These are phyloP conservation scores for Solanum corneliomulleri DNA, from an alignment of 257 asterid species.

Conservation along the genomic window DNA sequence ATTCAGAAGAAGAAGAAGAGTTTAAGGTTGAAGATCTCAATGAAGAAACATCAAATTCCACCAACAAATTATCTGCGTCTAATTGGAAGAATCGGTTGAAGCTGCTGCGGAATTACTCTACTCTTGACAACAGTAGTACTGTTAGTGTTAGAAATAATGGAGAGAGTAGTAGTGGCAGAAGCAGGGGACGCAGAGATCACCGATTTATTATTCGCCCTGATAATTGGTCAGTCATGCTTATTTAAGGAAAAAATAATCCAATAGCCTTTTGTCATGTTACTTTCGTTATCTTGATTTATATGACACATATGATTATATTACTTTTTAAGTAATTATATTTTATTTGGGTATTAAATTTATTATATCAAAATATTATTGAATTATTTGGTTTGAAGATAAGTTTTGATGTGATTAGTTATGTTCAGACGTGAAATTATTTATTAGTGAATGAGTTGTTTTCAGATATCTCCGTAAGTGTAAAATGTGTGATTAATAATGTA, in stretches of 20 bases:
- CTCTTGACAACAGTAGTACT: background rate
- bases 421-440: too few species aligned
- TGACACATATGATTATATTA: too few species aligned
- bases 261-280: background rate
- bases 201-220: conserved; percentile 26
- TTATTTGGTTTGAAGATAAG: too few species aligned
- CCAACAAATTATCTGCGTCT: conserved; percentile 7
- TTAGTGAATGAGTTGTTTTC: too few species aligned
- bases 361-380: too few species aligned
- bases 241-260: background rate
- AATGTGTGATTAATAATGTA: too few species aligned
- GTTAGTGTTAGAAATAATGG: background rate
- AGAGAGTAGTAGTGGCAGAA: background rate
- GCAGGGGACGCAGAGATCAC: background rate
- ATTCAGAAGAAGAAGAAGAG: conserved; percentile 23
- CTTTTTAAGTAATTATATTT: too few species aligned
- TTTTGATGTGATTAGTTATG: too few species aligned
- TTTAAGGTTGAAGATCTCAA: conserved; percentile 20
- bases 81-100: conserved; percentile 19
- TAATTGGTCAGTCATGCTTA: conserved; percentile 15
- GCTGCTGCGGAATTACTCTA: conserved; percentile 10
- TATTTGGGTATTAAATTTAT: too few species aligned
- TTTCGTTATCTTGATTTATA: too few species aligned
- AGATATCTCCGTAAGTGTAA: too few species aligned
- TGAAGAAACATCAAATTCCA: conserved; percentile 1